Evolutionary conservation across 164 flowering plant genomes (phyloP).

Genomic region (Dillenia turbinata): DNA sequence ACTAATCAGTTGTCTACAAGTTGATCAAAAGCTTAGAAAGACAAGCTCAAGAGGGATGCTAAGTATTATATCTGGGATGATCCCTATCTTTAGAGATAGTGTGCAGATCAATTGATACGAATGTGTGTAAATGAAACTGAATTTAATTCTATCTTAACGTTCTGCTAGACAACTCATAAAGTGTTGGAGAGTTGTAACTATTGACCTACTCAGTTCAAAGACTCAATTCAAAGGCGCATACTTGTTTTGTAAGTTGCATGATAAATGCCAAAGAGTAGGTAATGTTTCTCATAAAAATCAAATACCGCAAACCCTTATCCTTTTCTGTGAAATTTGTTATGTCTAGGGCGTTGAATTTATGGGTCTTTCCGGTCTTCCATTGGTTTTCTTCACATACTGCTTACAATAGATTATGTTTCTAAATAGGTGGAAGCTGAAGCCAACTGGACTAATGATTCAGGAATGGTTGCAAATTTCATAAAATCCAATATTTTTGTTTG

Average conservation of each 20-base stretch:
- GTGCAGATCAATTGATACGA: constrained; percentile 9
- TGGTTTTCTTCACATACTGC: no score
- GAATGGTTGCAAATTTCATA: no score
- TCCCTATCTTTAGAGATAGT: constrained; percentile 10
- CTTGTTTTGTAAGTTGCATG: background rate
- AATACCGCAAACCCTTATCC: background rate
- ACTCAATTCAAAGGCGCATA: no score
- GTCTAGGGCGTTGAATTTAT: background rate
- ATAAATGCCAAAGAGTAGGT: background rate
- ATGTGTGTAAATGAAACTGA: constrained; percentile 6
- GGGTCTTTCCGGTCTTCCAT: no score
- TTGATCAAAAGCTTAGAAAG: background rate
- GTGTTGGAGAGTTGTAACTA: constrained; percentile 2
- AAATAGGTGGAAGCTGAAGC: no score
- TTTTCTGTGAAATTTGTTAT: no score
- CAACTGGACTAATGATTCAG: background rate
- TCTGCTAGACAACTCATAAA: constrained; percentile 3
- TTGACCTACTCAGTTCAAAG: constrained; percentile 2
- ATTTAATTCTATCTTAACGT: background rate
- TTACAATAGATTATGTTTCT: no score
- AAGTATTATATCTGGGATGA: constrained; percentile 14
- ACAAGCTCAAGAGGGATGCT: constrained; percentile 1
- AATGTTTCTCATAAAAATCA: background rate
- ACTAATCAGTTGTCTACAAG: background rate
- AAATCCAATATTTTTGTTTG: no score